phyloP scores from a whole-genome alignment of 2,329 filamentous ascomycete genomes.

The Fusarium foetens region DNA sequence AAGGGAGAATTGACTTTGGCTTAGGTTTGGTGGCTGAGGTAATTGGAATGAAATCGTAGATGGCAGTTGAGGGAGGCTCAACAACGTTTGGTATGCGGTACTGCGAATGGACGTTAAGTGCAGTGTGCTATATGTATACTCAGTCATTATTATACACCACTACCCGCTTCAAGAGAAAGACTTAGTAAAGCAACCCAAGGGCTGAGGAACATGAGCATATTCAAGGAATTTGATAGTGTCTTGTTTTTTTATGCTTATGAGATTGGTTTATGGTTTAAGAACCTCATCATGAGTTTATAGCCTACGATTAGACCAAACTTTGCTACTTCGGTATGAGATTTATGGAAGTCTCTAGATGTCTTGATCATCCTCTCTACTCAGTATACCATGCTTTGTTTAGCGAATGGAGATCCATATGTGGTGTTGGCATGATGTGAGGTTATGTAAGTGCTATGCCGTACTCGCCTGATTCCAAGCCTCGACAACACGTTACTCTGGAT shows the following conservation, averaged over 20 bases:
- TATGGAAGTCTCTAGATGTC: background rate
- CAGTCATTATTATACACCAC: background rate
- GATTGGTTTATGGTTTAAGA: background rate
- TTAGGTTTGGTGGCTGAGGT: background rate
- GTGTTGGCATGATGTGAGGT: conserved; percentile 3
- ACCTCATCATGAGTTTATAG: background rate
- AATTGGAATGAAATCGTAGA: background rate
- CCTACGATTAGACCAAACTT: background rate
- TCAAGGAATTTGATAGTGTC: background rate
- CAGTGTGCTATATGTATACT: background rate
- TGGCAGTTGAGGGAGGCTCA: background rate
- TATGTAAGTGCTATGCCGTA: background rate
- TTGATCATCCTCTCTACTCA: background rate
- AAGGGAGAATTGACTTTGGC: background rate
- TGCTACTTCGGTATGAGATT: background rate
- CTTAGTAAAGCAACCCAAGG: background rate
- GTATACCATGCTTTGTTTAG: background rate
- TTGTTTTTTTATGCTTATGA: background rate
- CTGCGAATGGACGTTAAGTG: background rate
- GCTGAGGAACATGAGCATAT: background rate
- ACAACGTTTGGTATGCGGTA: background rate
- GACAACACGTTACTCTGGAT: conserved; percentile 16
- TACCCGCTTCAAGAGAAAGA: background rate
- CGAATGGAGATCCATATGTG: background rate
- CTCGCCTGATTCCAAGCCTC: background rate